Evolutionary conservation across 1,284 basidiomycete species (phyloP).

Genomic region (Cerioporus squamosus): DNA sequence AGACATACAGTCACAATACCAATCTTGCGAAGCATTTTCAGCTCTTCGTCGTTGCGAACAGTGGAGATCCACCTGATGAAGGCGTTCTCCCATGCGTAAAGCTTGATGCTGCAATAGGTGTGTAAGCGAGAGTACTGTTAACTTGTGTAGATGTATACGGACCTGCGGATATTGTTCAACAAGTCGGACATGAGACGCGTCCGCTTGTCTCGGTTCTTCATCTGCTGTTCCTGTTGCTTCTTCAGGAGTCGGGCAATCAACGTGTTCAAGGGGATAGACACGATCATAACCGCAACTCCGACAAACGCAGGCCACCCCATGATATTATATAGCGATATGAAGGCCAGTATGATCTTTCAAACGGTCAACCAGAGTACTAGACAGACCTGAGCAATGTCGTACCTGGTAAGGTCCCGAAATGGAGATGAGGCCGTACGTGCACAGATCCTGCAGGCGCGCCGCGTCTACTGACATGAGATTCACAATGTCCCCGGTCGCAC

Average conservation of each 20-base stretch:
- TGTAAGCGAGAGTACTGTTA: neutral
- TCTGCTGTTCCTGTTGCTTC: constrained; percentile 83
- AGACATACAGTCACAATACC: constrained; percentile 69
- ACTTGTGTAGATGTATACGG: neutral
- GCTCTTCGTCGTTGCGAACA: constrained; percentile 86
- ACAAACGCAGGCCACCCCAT: constrained; percentile 93
- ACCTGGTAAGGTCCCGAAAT: constrained; percentile 76
- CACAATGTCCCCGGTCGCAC: constrained; percentile 90
- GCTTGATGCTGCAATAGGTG: constrained; percentile 61
- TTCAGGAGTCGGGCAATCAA: constrained; percentile 79
- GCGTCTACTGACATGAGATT: constrained; percentile 93
- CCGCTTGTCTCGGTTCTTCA: constrained; percentile 87
- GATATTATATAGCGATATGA: constrained; percentile 86
- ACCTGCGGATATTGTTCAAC: constrained; percentile 90
- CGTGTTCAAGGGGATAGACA: constrained; percentile 84
- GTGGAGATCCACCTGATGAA: constrained; percentile 77
- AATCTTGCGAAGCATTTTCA: constrained; percentile 83
- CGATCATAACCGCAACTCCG: constrained; percentile 90
- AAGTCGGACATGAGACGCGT: constrained; percentile 83
- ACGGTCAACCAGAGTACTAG: too few relatives aligned
- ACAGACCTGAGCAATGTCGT: constrained; percentile 5
- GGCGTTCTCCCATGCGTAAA: constrained; percentile 89
- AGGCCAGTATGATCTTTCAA: constrained; percentile 80
- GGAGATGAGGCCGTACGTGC: constrained; percentile 77
- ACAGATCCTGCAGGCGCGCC: constrained; percentile 85